These are phyloP conservation scores for Hibiscus tridactylites DNA, from an alignment of 345 rosid genomes.

Conservation along the genomic window DNA sequence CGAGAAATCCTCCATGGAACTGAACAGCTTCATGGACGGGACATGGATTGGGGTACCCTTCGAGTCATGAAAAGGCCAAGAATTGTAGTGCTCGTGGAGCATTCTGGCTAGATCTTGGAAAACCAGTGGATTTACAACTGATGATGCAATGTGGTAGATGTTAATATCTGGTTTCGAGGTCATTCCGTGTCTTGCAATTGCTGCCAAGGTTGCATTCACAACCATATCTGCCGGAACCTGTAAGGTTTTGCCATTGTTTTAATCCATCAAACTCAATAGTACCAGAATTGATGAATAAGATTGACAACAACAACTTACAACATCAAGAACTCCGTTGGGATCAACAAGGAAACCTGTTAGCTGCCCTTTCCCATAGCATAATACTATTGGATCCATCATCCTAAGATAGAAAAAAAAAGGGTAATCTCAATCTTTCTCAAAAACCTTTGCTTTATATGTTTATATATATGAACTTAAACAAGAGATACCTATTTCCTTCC, in stretches of 20 bases:
- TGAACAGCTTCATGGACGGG: slow-evolving; percentile 70
- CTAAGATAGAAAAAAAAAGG: slow-evolving; percentile 21
- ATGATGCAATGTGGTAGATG: slow-evolving; percentile 85
- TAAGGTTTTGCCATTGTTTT: not conserved
- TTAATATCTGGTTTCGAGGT: slow-evolving; percentile 51
- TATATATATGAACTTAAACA: slow-evolving; percentile 8
- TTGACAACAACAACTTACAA: slow-evolving; percentile 36
- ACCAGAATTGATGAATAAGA: not conserved
- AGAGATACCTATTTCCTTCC: slow-evolving; percentile 81
- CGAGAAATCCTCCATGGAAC: slow-evolving; percentile 66
- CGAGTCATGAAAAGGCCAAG: slow-evolving; percentile 58
- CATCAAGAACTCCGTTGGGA: slow-evolving; percentile 86
- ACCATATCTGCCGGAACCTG: slow-evolving; percentile 74
- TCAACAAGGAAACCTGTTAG: slow-evolving; percentile 81
- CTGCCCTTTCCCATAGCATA: slow-evolving; percentile 92
- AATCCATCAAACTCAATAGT: slow-evolving; percentile 50
- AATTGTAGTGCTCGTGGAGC: slow-evolving; percentile 63
- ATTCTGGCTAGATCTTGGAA: slow-evolving; percentile 55
- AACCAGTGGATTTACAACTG: slow-evolving; percentile 70
- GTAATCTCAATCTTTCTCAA: not conserved
- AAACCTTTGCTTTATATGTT: not conserved
- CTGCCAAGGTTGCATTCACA: slow-evolving; percentile 83
- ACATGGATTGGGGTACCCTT: slow-evolving; percentile 71
- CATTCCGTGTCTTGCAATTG: slow-evolving; percentile 69
- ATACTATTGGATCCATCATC: slow-evolving; percentile 95